These are phyloP conservation scores for Tranzscheliella williamsii DNA, from an alignment of 1,284 basidiomycete species.

Conservation along the genomic window DNA sequence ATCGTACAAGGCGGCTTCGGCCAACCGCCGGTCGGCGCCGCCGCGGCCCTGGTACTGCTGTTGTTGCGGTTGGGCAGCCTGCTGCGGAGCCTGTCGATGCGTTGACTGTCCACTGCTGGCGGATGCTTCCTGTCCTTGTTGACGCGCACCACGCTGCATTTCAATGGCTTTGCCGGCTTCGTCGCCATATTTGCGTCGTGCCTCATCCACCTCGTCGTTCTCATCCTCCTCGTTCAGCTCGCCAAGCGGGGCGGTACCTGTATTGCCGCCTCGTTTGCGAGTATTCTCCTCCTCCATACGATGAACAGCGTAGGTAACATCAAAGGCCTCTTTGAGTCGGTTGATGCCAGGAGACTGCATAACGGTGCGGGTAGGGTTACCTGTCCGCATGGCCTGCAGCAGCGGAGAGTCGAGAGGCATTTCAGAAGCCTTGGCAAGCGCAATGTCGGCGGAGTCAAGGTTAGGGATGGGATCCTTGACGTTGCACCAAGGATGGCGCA, in stretches of 20 bases:
- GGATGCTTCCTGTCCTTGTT: conserved; percentile 38
- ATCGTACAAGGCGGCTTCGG: conserved; percentile 61
- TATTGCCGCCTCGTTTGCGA: conserved; percentile 65
- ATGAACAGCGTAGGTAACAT: conserved; percentile 98
- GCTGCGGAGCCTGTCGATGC: conserved; percentile 36
- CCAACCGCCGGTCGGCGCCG: conserved; percentile 47
- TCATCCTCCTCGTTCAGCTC: conserved; percentile 89
- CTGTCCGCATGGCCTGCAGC: conserved; percentile 71
- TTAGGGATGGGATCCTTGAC: conserved; percentile 57
- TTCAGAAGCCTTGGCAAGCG: conserved; percentile 56
- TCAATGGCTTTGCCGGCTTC: conserved; percentile 56
- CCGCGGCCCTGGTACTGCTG: conserved; percentile 55
- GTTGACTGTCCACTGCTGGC: conserved; percentile 1
- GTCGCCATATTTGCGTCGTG: conserved; percentile 56
- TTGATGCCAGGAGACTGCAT: conserved; percentile 84
- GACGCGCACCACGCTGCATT: conserved; percentile 41
- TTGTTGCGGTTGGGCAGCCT: conserved; percentile 11
- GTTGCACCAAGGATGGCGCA: conserved; percentile 93
- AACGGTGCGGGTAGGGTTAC: conserved; percentile 63
- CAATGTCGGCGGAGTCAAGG: conserved; percentile 56
- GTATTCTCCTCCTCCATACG: conserved; percentile 98
- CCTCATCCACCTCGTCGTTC: conserved; percentile 61
- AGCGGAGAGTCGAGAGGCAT: conserved; percentile 87
- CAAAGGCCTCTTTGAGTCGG: conserved; percentile 92
- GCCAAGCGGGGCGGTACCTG: conserved; percentile 64